Base-by-base conservation (phyloP, 2,329 filamentous ascomycete genomes). In the Proliferodiscus dingleyae region DNA sequence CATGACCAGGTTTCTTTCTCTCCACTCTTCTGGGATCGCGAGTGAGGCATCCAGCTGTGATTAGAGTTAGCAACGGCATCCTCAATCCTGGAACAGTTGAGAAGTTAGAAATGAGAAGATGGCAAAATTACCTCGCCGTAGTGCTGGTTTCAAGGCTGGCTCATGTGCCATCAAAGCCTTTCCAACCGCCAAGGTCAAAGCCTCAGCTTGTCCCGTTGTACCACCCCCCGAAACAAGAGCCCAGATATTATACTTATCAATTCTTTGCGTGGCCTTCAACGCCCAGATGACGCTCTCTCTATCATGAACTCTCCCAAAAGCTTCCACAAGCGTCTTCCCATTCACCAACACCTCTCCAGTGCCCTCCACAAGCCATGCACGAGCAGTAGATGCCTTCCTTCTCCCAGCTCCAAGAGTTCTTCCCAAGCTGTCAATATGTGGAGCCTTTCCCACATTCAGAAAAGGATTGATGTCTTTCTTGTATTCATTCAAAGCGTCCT, bases 221-320 rank as follows among this genome's bases (percentile, higher is more conserved):
- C 93, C 93, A 55, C 93, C 93, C 45, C 93, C 93, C 48, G 78
- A 75, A 3, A 89, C 87, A 40, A 87, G 69, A 43, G 84, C 90
- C 83, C 89, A 98, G 3, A 96, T 81, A 62, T 98, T 98, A 74
- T 98, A 98, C 68, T 96, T 97, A 73, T 95, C 89, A 54, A 95
- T 69, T 53, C 93, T 76, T 34, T 85, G 75, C 19, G 89, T 94
- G 40, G 81, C 77, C 61, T 90, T 89, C 61, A 98, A 69, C 6
- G 91, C 82, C 91, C 91, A 98, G 3, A 95, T 72, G 2, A 88
- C 91, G 63, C 89, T 96, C 72, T 97, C 93, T 34, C 93, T 82
- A 67, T 98, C 91, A 65, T 98, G 91, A 41, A 96, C 69, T 28
- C 93, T 82, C 26, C 83, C 87, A 66, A 98, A 98, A 18, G 80